Base-by-base conservation (phyloP, 2,329 filamentous ascomycete genomes). In the Lecanicillium sp. region DNA sequence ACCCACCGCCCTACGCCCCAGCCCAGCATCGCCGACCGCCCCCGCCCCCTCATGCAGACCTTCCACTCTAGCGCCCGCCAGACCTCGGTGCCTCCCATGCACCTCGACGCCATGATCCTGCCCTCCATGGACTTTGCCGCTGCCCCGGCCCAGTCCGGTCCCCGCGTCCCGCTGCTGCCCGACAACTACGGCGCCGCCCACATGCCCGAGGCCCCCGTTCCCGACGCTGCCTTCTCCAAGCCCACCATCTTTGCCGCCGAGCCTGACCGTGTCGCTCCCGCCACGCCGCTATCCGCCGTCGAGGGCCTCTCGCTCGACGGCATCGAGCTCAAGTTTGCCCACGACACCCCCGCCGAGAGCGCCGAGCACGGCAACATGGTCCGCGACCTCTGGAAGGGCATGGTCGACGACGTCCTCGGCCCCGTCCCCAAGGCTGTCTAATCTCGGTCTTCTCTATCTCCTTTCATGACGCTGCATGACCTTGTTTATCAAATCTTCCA, bases 21-120 rank as follows among this genome's bases (percentile, higher is more conserved):
- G 48, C 68, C 69, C 52, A 65, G 72, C 51, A 62, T 70, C 56
- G 55, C 66, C 61, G 63, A 66, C 59, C 71, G 71, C 54, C 65
- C 66, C 50, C 67, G 75, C 58, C 79, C 78, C 33, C 66, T 83
- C 48, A 83, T 84, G 79, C 80, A 84, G 67, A 78, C 75, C 59
- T 83, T 83, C 68, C 68, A 69, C 57, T 71, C 72, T 19, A 70
- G 73, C 15, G 62, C 72, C 6, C 62, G 73, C 14, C 69, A 71
- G 48, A 67, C 71, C n/a, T 64, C 70, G 3, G 62, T 63, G 10
- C 58, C 67, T 23, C 55, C 60, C 35, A 60, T 58, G 38, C 66
- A 72, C 50, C 70, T 81, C 50, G 77, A 83, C 65, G 70, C 67
- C 60, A 67, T 73, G 52, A 62, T 79, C 51, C 69, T 84, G 48